Conservation (phyloP, 2,329 filamentous ascomycete species). For the Botrytis sinoallii region DNA sequence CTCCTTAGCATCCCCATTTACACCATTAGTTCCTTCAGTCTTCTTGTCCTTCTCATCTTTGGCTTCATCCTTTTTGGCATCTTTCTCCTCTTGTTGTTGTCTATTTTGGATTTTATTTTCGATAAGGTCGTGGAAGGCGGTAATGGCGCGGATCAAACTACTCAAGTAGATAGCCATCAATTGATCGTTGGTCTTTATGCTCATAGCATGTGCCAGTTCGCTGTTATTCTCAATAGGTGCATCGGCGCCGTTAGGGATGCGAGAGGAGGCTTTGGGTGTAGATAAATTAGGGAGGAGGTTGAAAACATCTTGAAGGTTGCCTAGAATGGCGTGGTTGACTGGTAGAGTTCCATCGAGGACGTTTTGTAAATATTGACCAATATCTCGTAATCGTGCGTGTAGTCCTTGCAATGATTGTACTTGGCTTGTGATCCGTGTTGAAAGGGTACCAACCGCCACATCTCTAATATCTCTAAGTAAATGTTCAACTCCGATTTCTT, state of each 20-base stretch:
- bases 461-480: constrained; percentile 96
- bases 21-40: constrained; percentile 53
- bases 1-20: constrained; percentile 48
- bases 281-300: constrained; percentile 96
- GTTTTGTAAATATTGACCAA: constrained; percentile 92
- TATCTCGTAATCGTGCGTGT: constrained; percentile 90
- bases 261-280: constrained; percentile 66
- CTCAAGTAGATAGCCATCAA: constrained; percentile 97
- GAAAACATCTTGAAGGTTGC: constrained; percentile 98
- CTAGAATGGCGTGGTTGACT: constrained; percentile 94
- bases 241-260: constrained; percentile 46
- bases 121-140: constrained; percentile 97
- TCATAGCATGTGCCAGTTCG: constrained; percentile 94
- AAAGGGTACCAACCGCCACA: constrained; percentile 93
- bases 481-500: constrained; percentile 98
- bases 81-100: constrained; percentile 94
- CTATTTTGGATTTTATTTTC: constrained; percentile 99
- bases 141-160: constrained; percentile 94
- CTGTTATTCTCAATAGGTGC: constrained; percentile 59
- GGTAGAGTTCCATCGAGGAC: constrained; percentile 90
- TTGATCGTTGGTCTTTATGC: constrained; percentile 98
- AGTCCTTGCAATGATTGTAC: constrained; percentile 95
- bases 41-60: constrained; percentile 66
- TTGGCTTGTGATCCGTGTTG: constrained; percentile 95
- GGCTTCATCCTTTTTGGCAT: constrained; percentile 66